Base-by-base conservation (phyloP, 2,329 filamentous ascomycete species). In the Fusarium armeniacum region DNA sequence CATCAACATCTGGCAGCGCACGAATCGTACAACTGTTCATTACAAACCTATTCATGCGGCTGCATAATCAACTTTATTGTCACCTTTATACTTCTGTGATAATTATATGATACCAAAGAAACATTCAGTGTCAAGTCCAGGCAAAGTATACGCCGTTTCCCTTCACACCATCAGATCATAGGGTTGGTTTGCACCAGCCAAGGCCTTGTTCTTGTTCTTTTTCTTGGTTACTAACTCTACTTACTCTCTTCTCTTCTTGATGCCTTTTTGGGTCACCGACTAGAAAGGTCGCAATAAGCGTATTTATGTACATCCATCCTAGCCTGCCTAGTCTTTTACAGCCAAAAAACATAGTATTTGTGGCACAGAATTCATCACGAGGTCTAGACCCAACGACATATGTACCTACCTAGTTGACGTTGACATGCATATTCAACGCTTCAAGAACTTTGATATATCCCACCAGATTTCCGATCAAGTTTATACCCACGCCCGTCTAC, bases 131-230 rank as follows among this genome's bases (percentile, higher is more conserved):
- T n/a, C 7, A 30, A 46, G 26, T 46, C 28, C 7, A 16, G n/a
- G 11, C 6, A 46, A n/a, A 13, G 18, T 32, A 20, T 32, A 22
- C 12, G 16, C 33, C 24, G 5, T 26, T 3, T n/a, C 44, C 12
- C 26, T 24, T 12, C 7, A 20, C 40, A 32, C 24, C 47, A 65
- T 62, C 61, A 56, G 67, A 71, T 70, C 67, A 71, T 56, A 40
- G 40, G 43, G 46, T 57, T 53, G 22, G 10, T 26, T 18, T 26
- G n/a, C 16, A 26, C 18, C 20, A 45, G 10, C n/a, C 43, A 45
- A 20, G 41, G 41, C n/a, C 36, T n/a, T 38, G 1, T 7, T 50
- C 32, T 55, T 51, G 20, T 52, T 58, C 35, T 40, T 43, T 36
- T 38, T 40, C 43, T n/a, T 49, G 13, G 24, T 13, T 43, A 4